phyloP scores from a whole-genome alignment of 306 rosid genomes.

The Luffa aegyptiaca region DNA sequence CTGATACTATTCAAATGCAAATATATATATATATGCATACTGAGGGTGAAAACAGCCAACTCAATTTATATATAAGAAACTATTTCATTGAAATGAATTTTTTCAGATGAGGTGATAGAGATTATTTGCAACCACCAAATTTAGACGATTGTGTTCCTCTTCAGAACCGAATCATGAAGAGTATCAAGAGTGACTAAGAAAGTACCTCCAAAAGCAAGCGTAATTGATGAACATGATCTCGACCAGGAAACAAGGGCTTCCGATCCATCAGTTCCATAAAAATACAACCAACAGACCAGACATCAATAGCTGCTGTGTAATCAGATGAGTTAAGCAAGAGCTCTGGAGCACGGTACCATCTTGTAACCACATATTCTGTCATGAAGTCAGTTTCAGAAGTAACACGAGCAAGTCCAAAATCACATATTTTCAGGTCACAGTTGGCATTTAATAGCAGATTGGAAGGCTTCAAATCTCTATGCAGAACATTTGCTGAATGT shows the following conservation, averaged over 20 bases:
- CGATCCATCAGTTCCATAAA: constrained; percentile 98
- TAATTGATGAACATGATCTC: constrained; percentile 93
- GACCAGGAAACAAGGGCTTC: constrained; percentile 88
- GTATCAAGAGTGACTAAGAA: not conserved
- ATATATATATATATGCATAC: not conserved
- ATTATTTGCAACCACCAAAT: not conserved
- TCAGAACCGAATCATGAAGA: not conserved
- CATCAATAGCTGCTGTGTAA: constrained; percentile 97
- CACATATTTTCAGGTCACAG: constrained; percentile 93
- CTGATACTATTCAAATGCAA: not conserved
- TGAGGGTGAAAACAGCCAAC: not conserved
- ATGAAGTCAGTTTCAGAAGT: constrained; percentile 95
- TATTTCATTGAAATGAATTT: not conserved
- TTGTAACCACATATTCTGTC: constrained; percentile 93
- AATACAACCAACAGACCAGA: constrained; percentile 96
- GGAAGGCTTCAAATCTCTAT: constrained; percentile 94
- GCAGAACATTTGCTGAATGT: constrained; percentile 93
- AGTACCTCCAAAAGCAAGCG: constrained; percentile 94
- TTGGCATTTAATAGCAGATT: constrained; percentile 89
- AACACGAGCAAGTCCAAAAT: constrained; percentile 94
- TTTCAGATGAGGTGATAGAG: not conserved
- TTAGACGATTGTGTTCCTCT: not conserved
- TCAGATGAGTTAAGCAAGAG: constrained; percentile 84
- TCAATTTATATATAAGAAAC: not conserved
- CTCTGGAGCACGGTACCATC: constrained; percentile 99